Conservation (phyloP, 2,329 filamentous ascomycete genomes). For the Penicillium sp. region DNA sequence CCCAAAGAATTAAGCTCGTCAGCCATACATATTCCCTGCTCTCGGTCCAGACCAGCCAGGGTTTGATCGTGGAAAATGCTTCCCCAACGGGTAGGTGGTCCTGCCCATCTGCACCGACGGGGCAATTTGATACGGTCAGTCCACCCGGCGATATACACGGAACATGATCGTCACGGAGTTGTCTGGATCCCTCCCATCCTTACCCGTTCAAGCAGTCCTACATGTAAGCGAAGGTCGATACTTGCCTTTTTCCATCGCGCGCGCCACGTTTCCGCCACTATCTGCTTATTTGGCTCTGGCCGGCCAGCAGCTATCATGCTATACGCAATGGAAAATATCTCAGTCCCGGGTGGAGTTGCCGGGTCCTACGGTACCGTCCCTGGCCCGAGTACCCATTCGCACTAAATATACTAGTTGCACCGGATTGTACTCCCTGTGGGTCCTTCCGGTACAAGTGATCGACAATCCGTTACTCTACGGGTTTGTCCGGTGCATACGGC, state of each 20-base stretch:
- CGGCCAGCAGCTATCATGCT: conserved; percentile 6
- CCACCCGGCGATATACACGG: conserved; percentile 13
- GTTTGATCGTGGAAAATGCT: not conserved
- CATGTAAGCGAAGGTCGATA: conserved; percentile 14
- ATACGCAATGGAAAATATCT: conserved; percentile 1
- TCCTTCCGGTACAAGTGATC: conserved; percentile 8
- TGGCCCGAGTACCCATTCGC: not conserved
- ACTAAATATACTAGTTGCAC: not conserved
- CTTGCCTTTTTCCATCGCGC: conserved; percentile 5
- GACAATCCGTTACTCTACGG: conserved; percentile 1
- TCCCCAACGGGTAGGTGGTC: conserved; percentile 2
- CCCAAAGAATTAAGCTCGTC: conserved; percentile 5
- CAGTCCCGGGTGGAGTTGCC: conserved; percentile 2
- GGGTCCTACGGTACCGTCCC: not conserved
- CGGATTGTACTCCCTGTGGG: not conserved
- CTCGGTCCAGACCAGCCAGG: not conserved
- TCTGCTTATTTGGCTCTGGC: not conserved
- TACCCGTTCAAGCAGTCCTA: conserved; percentile 7
- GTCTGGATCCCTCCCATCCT: conserved; percentile 6
- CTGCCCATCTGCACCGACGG: not conserved
- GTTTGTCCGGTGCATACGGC: not conserved
- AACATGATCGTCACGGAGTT: conserved; percentile 17
- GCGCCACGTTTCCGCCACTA: conserved; percentile 2
- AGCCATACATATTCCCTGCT: not conserved
- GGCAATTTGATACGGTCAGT: conserved; percentile 13